Percentiles rank a stretch among this genome's conserved stretches.
Conservation (phyloP, 2,329 filamentous ascomycete genomes). For the Lizonia empirigonia region DNA sequence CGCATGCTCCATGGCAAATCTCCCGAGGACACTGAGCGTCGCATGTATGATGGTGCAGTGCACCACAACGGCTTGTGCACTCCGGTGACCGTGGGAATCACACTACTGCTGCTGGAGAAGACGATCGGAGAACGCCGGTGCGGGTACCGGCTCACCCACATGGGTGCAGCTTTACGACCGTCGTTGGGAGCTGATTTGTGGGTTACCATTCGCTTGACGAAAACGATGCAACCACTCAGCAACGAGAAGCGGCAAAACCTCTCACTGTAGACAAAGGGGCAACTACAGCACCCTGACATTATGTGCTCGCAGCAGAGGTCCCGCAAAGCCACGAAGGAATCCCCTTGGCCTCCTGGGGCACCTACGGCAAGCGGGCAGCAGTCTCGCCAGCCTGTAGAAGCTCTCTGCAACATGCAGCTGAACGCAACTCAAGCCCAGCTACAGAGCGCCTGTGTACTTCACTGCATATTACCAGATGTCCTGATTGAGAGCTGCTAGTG, state of each 20-base stretch:
- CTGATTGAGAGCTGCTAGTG: neutral
- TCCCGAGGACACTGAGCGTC: constrained; percentile 20
- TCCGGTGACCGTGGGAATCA: neutral
- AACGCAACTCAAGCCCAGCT: neutral
- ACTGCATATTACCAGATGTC: constrained; percentile 1
- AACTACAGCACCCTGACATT: neutral
- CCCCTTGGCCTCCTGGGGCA: neutral
- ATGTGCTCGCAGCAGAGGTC: neutral
- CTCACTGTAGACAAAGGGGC: constrained; percentile 2
- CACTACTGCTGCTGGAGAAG: constrained; percentile 1
- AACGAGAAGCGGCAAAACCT: constrained; percentile 3
- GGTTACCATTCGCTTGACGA: constrained; percentile 11
- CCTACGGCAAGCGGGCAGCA: neutral
- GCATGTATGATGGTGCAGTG: constrained; percentile 20
- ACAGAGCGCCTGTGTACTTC: constrained; percentile 2
- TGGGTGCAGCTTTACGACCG: constrained; percentile 6
- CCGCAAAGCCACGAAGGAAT: neutral
- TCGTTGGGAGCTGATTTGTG: constrained; percentile 15
- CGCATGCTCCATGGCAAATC: neutral
- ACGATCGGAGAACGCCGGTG: constrained; percentile 13
- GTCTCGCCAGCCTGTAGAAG: neutral
- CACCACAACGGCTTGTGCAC: constrained; percentile 14
- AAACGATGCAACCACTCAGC: constrained; percentile 10
- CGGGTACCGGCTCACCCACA: constrained; percentile 3
- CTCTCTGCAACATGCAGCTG: neutral